Evolutionary conservation across 768 basidiomycete species (phyloP).

Genomic region (Thelephora aurantiotincta): DNA sequence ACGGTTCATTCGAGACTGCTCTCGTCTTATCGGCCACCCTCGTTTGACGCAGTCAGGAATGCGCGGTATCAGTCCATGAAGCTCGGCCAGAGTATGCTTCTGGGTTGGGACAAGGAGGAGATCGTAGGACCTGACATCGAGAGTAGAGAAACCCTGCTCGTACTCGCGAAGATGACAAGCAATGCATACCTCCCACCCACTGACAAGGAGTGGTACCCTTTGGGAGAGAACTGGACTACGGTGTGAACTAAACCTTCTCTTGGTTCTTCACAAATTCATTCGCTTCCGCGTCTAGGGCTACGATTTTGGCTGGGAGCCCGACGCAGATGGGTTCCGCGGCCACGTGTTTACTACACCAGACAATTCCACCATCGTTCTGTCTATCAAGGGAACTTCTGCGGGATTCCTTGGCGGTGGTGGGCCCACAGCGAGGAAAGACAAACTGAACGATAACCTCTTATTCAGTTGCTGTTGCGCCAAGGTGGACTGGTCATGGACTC

Average conservation of each 20-base stretch:
- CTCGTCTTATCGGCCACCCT: slow-evolving; percentile 32
- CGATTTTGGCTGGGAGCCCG: slow-evolving; percentile 84
- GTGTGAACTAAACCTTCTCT: slow-evolving; percentile 21
- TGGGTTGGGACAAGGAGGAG: slow-evolving; percentile 54
- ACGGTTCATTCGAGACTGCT: slow-evolving; percentile 26
- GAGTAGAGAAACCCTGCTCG: slow-evolving; percentile 55
- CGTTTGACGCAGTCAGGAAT: slow-evolving; percentile 18
- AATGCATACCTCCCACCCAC: slow-evolving; percentile 57
- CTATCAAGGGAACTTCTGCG: slow-evolving; percentile 90
- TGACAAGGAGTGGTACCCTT: slow-evolving; percentile 56
- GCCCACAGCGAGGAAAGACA: slow-evolving; percentile 79
- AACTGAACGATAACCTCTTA: slow-evolving; percentile 88
- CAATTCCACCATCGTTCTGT: slow-evolving; percentile 75
- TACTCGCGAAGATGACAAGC: slow-evolving; percentile 79
- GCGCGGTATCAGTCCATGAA: slow-evolving; percentile 25
- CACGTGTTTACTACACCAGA: slow-evolving; percentile 79
- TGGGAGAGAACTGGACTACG: slow-evolving; percentile 47
- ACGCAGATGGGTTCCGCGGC: slow-evolving; percentile 83
- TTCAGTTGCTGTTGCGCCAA: slow-evolving; percentile 95
- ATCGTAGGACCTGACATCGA: slow-evolving; percentile 58
- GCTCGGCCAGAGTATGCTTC: slow-evolving; percentile 22
- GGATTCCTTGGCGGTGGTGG: slow-evolving; percentile 55
- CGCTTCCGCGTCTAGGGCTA: slow-evolving; percentile 25
- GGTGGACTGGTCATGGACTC: slow-evolving; percentile 87
- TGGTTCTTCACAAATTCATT: neutral